Percentiles rank a stretch among this genome's conserved stretches.
Conservation (phyloP, 2,329 filamentous ascomycete genomes). For the Neurospora sp. region DNA sequence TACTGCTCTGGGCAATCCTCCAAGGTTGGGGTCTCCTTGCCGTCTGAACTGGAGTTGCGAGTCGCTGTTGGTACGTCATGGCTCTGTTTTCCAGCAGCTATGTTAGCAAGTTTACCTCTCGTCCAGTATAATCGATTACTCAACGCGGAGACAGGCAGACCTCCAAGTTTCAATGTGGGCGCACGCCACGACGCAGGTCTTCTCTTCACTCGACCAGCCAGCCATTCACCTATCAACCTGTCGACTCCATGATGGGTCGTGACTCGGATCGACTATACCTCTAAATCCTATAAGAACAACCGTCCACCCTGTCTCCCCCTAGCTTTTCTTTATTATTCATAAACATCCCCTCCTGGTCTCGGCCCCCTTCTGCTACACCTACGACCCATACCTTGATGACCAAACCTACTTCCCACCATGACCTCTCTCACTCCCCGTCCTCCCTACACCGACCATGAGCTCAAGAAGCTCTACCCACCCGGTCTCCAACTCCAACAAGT, state of each 20-base stretch:
- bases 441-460: conserved; percentile 73
- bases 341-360: background rate
- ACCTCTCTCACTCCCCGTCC: conserved; percentile 64
- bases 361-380: background rate
- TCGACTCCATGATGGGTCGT: background rate
- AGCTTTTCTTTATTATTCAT: background rate
- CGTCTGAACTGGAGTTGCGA: background rate
- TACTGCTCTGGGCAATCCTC: background rate
- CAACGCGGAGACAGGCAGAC: background rate
- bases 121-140: background rate
- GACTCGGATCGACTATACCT: background rate
- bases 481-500: conserved; percentile 77
- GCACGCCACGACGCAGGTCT: background rate
- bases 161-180: background rate
- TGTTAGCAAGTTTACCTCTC: background rate
- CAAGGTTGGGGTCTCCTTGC: background rate
- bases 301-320: background rate
- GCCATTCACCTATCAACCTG: background rate
- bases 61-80: background rate
- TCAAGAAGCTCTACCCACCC: conserved; percentile 70
- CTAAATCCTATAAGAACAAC: background rate
- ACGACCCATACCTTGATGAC: background rate
- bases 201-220: background rate
- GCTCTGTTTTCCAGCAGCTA: background rate
- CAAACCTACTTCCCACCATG: conserved; percentile 42